phyloP scores from a whole-genome alignment of 1,284 basidiomycete genomes.

The Papiliotrema terrestris region DNA sequence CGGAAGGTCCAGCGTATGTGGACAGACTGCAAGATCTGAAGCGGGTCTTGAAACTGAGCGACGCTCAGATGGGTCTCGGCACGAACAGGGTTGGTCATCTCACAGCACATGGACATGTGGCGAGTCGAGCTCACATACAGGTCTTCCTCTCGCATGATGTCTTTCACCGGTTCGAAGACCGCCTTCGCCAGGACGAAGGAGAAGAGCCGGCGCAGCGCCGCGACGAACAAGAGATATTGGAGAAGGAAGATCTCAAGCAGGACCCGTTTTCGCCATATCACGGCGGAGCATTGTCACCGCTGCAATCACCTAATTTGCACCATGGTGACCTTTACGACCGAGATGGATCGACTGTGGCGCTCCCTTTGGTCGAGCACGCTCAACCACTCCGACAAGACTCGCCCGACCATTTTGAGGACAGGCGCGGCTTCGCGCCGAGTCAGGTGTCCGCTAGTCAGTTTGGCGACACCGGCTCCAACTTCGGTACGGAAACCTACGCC shows the following conservation, averaged over 20 bases:
- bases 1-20: slow-evolving; percentile 44
- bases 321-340: slow-evolving; percentile 51
- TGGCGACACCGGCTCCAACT: slow-evolving; percentile 72
- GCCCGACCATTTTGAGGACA: slow-evolving; percentile 64
- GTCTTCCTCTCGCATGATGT: slow-evolving; percentile 84
- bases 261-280: slow-evolving; percentile 73
- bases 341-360: slow-evolving; percentile 51
- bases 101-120: neutral
- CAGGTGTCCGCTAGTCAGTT: slow-evolving; percentile 64
- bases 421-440: slow-evolving; percentile 56
- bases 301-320: slow-evolving; percentile 47
- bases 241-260: slow-evolving; percentile 61
- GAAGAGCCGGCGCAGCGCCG: slow-evolving; percentile 69
- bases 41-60: slow-evolving; percentile 62
- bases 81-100: slow-evolving; percentile 64
- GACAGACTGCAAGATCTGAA: slow-evolving; percentile 51
- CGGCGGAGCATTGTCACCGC: slow-evolving; percentile 47
- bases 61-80: slow-evolving; percentile 74
- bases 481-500: slow-evolving; percentile 85
- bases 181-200: slow-evolving; percentile 72
- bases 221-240: slow-evolving; percentile 48
- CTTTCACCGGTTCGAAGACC: slow-evolving; percentile 88
- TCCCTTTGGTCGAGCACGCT: slow-evolving; percentile 68
- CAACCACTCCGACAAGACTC: slow-evolving; percentile 65
- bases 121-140: slow-evolving; percentile 49